Conservation (phyloP, 2,329 filamentous ascomycete species). For the Pyrenophora graminea region DNA sequence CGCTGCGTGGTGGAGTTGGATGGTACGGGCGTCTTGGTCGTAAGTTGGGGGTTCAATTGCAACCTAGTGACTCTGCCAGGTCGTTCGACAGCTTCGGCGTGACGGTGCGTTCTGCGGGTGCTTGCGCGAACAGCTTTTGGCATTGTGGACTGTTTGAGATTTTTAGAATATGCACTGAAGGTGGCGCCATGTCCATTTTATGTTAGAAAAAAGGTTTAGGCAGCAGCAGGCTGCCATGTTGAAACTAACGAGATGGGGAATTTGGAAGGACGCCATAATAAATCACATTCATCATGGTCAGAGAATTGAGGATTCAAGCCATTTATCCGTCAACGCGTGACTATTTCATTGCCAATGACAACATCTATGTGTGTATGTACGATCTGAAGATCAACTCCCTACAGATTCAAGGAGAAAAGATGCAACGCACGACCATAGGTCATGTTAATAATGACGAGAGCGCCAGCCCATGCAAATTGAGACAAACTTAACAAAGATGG, state of each 20-base stretch:
- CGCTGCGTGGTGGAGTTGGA: not conserved
- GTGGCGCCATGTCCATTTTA: not conserved
- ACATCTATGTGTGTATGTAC: not conserved
- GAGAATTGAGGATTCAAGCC: not conserved
- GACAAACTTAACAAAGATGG: not conserved
- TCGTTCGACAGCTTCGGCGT: not conserved
- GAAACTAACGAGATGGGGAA: not conserved
- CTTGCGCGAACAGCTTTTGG: not conserved
- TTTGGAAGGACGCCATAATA: not conserved
- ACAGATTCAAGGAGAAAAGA: not conserved
- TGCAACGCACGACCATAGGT: not conserved
- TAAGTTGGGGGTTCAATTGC: not conserved
- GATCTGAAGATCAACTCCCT: not conserved
- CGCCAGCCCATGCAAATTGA: not conserved
- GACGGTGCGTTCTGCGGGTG: not conserved
- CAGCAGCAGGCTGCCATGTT: not conserved
- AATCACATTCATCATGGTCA: not conserved
- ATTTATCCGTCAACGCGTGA: not conserved
- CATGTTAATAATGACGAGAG: not conserved
- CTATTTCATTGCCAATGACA: not conserved
- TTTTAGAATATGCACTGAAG: not conserved
- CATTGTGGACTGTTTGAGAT: not conserved
- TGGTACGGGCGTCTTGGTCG: not conserved
- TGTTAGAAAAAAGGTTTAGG: not conserved
- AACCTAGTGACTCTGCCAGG: not conserved